Base-by-base conservation (phyloP, 495 filamentous ascomycete species). In the Podospora anserina region DNA sequence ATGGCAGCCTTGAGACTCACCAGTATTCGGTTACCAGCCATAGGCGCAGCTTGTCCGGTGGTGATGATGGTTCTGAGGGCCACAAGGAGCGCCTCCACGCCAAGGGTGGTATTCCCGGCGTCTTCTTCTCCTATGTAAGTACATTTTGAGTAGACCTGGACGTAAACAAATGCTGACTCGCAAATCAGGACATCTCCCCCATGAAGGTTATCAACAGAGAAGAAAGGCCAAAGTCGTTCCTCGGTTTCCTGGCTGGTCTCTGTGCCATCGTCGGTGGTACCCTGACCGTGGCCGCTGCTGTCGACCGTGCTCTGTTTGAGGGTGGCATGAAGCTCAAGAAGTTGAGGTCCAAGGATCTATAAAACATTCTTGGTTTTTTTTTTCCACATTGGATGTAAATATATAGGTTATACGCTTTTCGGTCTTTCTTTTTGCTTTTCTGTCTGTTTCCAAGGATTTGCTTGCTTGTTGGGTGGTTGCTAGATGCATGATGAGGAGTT, bases 171-270 rank as follows among this genome's bases (percentile, higher is more conserved):
- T 49, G 15, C 54, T 68, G 26, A 60, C n/a, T 56, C 5, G 68
- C n/a, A 69, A 26, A 64, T 49, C 68, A 93, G 89, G 95, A 99
- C 77, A 98, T 99, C 80, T 98, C 95, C 2, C 95, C 95, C 32
- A 98, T 99, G 96, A 99, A 98, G 80, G 96, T 99, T 57, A 91
- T 99, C 82, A 99, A 98, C 83, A 88, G 93, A 55, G 95, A 99
- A 82, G 90, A 90, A 69, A 88, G 92, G 20, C 81, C 88, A 19
- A 97, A 97, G 82, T 88, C 89, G 18, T 94, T 98, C 78, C 86
- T 91, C 1, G 90, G 91, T 5, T 98, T 99, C 82, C 74, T 99
- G 57, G 93, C 94, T 2, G 95, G 96, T 60, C 87, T 98, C 6
- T 98, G 95, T 76, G 94, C 95, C 23, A 89, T 97, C 62, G 90